phyloP scores from a whole-genome alignment of 148 eudicot species.

The Pharnaceum exiguum region DNA sequence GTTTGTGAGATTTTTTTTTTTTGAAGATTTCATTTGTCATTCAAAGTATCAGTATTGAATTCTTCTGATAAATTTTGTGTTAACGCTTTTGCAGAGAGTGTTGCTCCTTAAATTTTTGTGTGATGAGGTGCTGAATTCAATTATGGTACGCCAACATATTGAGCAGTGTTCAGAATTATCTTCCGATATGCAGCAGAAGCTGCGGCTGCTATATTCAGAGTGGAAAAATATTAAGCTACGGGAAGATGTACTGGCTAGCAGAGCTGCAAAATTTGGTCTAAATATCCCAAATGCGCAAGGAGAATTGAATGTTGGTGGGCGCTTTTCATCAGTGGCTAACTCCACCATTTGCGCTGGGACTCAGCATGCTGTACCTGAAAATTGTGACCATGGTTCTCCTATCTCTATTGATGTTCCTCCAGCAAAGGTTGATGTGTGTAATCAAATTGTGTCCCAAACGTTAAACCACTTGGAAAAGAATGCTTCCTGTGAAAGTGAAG shows the following conservation, averaged over 20 bases:
- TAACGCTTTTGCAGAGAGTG: slow-evolving; percentile 39
- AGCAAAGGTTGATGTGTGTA: not conserved
- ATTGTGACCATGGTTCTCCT: slow-evolving; percentile 6
- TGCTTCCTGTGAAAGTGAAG: slow-evolving; percentile 15
- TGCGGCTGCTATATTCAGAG: slow-evolving; percentile 42
- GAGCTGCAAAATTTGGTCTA: slow-evolving; percentile 22
- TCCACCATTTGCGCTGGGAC: slow-evolving; percentile 10
- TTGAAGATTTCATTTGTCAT: not conserved
- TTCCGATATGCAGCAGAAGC: slow-evolving; percentile 48
- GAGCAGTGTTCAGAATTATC: slow-evolving; percentile 44
- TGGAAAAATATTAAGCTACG: slow-evolving; percentile 40
- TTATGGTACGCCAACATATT: slow-evolving; percentile 46
- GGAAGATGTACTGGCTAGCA: slow-evolving; percentile 37
- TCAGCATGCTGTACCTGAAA: slow-evolving; percentile 18
- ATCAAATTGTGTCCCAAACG: not conserved
- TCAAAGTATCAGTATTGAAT: not conserved
- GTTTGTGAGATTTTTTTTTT: not conserved
- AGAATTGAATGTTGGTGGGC: slow-evolving; percentile 16
- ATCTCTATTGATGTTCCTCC: slow-evolving; percentile 9
- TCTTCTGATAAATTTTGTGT: not conserved
- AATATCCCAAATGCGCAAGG: slow-evolving; percentile 8
- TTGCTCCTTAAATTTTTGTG: slow-evolving; percentile 46
- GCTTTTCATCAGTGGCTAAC: slow-evolving; percentile 9
- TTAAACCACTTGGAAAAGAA: slow-evolving; percentile 15
- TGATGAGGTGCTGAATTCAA: slow-evolving; percentile 55